Conservation (phyloP, 2,329 filamentous ascomycete species). For the Coleophoma eucalyptorum region DNA sequence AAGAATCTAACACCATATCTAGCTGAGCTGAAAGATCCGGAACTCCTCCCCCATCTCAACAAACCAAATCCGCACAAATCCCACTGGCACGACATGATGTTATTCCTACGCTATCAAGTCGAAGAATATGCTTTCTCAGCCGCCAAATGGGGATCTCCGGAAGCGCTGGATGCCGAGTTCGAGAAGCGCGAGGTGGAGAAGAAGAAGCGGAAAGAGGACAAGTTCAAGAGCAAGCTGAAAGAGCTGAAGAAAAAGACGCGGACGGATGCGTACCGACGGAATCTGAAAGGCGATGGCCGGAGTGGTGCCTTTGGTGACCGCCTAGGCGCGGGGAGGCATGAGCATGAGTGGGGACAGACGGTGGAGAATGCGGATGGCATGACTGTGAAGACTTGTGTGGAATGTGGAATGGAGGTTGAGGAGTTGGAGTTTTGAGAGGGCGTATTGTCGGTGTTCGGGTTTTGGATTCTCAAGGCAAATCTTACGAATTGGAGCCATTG, state of each 20-base stretch:
- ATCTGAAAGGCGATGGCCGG: slow-evolving; percentile 49
- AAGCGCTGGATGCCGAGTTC: slow-evolving; percentile 85
- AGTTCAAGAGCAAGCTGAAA: slow-evolving; percentile 84
- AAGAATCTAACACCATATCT: slow-evolving; percentile 8
- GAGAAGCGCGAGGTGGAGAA: slow-evolving; percentile 73
- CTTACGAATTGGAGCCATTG: too few relatives aligned
- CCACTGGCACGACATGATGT: slow-evolving; percentile 98
- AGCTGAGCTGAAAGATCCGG: slow-evolving; percentile 87
- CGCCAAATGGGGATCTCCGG: slow-evolving; percentile 85
- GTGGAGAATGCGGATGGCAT: slow-evolving; percentile 69
- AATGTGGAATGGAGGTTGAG: slow-evolving; percentile 77
- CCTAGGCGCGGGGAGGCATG: slow-evolving; percentile 69
- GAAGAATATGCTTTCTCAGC: slow-evolving; percentile 82
- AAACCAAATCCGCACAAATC: slow-evolving; percentile 93
- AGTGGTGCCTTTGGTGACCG: slow-evolving; percentile 69
- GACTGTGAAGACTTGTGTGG: slow-evolving; percentile 75
- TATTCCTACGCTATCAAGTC: slow-evolving; percentile 89
- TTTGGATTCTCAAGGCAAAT: too few relatives aligned
- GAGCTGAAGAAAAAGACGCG: slow-evolving; percentile 92
- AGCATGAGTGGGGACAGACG: slow-evolving; percentile 79
- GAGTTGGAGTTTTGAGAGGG: slow-evolving; percentile 45
- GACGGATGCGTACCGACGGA: slow-evolving; percentile 82
- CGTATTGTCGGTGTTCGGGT: too few relatives aligned
- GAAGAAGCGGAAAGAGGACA: slow-evolving; percentile 82
- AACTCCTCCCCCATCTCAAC: slow-evolving; percentile 81